Percentiles rank a stretch among this genome's conserved stretches.
phyloP scores from a whole-genome alignment of 2,329 filamentous ascomycete genomes.

The Monilinia fructigena region DNA sequence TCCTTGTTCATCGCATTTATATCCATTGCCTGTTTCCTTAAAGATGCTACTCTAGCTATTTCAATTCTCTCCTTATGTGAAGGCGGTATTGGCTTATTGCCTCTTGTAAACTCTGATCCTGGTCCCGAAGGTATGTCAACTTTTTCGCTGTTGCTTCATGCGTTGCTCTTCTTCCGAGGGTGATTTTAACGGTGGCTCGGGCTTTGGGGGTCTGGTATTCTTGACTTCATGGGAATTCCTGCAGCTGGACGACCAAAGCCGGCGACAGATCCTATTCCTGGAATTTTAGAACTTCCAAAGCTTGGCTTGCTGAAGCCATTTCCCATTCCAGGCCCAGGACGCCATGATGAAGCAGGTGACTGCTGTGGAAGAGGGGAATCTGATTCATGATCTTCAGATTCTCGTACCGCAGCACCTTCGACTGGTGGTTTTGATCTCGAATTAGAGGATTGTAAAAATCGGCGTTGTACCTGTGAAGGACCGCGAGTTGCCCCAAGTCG shows the following conservation, averaged over 20 bases:
- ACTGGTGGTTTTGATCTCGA: slow-evolving; percentile 32
- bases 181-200: background rate
- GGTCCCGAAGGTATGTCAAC: slow-evolving; percentile 28
- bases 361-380: slow-evolving; percentile 5
- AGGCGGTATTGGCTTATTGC: slow-evolving; percentile 28
- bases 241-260: slow-evolving; percentile 10
- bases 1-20: slow-evolving; percentile 11
- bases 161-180: background rate
- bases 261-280: slow-evolving; percentile 2
- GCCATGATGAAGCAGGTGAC: slow-evolving; percentile 27
- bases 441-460: slow-evolving; percentile 39
- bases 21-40: background rate
- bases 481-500: slow-evolving; percentile 36
- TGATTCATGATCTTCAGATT: slow-evolving; percentile 24
- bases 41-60: background rate
- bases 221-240: slow-evolving; percentile 19
- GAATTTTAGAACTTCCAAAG: slow-evolving; percentile 12
- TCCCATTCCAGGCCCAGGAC: slow-evolving; percentile 21
- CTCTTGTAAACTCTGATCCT: slow-evolving; percentile 35
- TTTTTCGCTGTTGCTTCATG: slow-evolving; percentile 19
- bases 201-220: slow-evolving; percentile 17
- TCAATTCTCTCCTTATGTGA: slow-evolving; percentile 10
- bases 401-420: slow-evolving; percentile 28
- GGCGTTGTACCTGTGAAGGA: slow-evolving; percentile 38
- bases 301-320: slow-evolving; percentile 2